Evolutionary conservation across 2,329 filamentous ascomycete species (phyloP), one percentile per base, ranked within the genome.

Genomic region (Lasiodiplodia theobromae): DNA sequence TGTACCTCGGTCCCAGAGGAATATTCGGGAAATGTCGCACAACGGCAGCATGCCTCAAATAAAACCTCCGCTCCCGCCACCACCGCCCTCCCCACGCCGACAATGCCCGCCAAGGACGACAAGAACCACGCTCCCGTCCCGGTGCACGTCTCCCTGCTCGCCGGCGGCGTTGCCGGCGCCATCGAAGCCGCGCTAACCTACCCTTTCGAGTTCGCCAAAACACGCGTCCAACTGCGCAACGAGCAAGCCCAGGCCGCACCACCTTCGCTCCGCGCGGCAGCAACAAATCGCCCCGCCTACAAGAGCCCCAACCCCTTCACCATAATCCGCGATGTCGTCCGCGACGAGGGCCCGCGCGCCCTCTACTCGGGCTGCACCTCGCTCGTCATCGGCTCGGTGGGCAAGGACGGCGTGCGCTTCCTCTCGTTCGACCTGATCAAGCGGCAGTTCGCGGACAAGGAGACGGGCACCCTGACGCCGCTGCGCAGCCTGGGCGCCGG

Each of bases 401-500:
- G 81, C 60, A 92, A 92, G 79, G 89, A 90, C 73, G 88, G 85
- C 5, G 86, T 91, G 16, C 85, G 89, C 0, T 91, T 92, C 72
- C 77, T 91, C 14, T 87, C 86, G 3, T 92, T 90, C 74, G 88
- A 91, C 73, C 84, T 85, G 0, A 89, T 92, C 74, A 89, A 89
- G 72, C 85, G 87, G 70, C 76, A 80, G 0, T 86, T 87, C 73
- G 85, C 87, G 68, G 83, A 87, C 63, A 79, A 79, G 3, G 83
- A 87, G 7, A 86, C 85, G 1, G 88, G 88, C 0, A 76, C 90
- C 81, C 92, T 94, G 58, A 97, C 92, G 76, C 88, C 92, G 64
- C 81, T 97, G 78, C 92, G 96, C 73, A 97, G 94, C 69, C 92
- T 98, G 74, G 85, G 97, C 74, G 96, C 96, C 68, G 96, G 96